Evolutionary conservation across 139 green algal species (phyloP).

Genomic region (Raphidocelis subcapitata): DNA sequence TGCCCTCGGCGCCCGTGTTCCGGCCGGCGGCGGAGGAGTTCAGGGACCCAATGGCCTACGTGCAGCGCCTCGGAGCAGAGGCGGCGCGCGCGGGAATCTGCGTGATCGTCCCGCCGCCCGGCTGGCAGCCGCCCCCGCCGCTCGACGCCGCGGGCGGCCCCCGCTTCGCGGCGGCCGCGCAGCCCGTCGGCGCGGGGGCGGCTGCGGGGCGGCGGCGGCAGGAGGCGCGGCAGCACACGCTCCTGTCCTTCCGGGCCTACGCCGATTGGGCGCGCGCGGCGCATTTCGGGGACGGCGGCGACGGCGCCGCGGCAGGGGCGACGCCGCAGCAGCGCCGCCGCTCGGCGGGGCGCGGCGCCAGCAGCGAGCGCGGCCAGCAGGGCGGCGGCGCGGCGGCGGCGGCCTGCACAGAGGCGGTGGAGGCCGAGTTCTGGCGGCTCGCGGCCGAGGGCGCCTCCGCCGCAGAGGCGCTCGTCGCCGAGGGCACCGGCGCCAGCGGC

Average conservation of each 20-base stretch:
- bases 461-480: conserved; percentile 65
- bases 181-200: too few species aligned
- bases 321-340: too few species aligned
- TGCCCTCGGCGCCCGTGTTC: conserved; percentile 66
- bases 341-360: not conserved
- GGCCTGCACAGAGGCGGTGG: conserved; percentile 48
- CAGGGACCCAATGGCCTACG: conserved; percentile 78
- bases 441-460: conserved; percentile 56
- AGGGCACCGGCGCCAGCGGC: conserved; percentile 35
- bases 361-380: not conserved
- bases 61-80: conserved; percentile 57
- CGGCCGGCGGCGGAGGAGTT: conserved; percentile 80
- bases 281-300: too few species aligned
- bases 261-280: conserved; percentile 64
- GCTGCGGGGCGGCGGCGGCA: too few species aligned
- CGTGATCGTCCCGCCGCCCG: conserved; percentile 81
- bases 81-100: conserved; percentile 79
- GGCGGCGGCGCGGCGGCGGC: not conserved
- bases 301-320: too few species aligned
- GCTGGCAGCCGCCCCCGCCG: conserved; percentile 59
- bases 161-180: too few species aligned
- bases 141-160: too few species aligned
- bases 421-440: conserved; percentile 89
- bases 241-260: conserved; percentile 71
- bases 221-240: too few species aligned